A percentile compares a stretch with the other conserved stretches of the same genome.
These are phyloP conservation scores for Lentinula sp. DNA, from an alignment of 768 basidiomycete species.

Conservation along the genomic window DNA sequence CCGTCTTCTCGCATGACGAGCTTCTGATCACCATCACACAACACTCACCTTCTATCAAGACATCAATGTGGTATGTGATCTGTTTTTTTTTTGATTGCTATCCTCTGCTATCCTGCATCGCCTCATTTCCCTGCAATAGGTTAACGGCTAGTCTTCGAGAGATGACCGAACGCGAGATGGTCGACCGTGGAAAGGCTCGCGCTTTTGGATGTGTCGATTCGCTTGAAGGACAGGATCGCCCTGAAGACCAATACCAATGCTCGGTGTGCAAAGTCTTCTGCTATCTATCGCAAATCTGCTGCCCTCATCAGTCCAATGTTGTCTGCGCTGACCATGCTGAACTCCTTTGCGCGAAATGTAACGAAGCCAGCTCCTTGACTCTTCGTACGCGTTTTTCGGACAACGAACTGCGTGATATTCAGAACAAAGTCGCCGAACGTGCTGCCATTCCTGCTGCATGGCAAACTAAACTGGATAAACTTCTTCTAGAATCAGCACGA, in stretches of 20 bases:
- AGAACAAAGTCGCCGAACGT: conserved; percentile 59
- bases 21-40: conserved; percentile 96
- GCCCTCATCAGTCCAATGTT: conserved; percentile 70
- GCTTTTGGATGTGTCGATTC: conserved; percentile 55
- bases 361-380: conserved; percentile 41
- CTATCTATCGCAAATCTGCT: conserved; percentile 90
- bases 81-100: background rate
- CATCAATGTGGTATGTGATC: conserved; percentile 77
- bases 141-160: conserved; percentile 76
- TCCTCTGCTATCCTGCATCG: background rate
- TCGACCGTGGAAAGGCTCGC: conserved; percentile 58
- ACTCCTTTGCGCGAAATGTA: conserved; percentile 63
- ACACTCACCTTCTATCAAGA: conserved; percentile 87
- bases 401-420: conserved; percentile 63
- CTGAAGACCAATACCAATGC: conserved; percentile 97
- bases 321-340: conserved; percentile 83
- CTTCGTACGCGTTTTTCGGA: conserved; percentile 82
- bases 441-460: conserved; percentile 72
- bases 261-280: conserved; percentile 88
- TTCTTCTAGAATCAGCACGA: conserved; percentile 61
- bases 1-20: conserved; percentile 98
- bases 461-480: conserved; percentile 61
- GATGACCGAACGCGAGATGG: conserved; percentile 84
- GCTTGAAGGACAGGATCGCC: conserved; percentile 71
- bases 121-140: conserved; percentile 38